A percentile compares a stretch with the other conserved stretches of the same genome.
phyloP scores from a whole-genome alignment of 2,329 filamentous ascomycete species.

The Purpureocillium lavendulum region DNA sequence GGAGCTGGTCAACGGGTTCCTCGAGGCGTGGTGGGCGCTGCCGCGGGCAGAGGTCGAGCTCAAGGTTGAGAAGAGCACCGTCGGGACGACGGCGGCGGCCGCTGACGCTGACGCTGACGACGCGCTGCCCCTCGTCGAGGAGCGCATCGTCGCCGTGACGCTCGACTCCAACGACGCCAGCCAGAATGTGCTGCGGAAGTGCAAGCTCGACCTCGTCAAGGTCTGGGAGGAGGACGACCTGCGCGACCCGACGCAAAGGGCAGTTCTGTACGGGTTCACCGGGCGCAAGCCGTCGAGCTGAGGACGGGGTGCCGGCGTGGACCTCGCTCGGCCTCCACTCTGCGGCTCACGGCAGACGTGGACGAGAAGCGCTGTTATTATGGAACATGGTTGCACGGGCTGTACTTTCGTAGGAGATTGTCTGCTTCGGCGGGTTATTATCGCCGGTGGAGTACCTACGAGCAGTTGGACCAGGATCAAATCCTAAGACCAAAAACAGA shows the following conservation, averaged over 20 bases:
- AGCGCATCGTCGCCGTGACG: constrained; percentile 38
- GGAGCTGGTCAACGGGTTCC: constrained; percentile 42
- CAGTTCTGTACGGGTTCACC: constrained; percentile 16
- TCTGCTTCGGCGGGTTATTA: too few relatives aligned
- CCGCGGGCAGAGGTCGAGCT: constrained; percentile 35
- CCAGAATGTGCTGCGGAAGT: constrained; percentile 37
- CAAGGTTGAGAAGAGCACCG: constrained; percentile 30
- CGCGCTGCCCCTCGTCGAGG: constrained; percentile 13
- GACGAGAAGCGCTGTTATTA: too few relatives aligned
- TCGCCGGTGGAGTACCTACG: too few relatives aligned
- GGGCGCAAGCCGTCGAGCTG: background rate
- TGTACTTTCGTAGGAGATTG: too few relatives aligned
- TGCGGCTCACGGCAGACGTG: too few relatives aligned
- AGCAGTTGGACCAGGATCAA: too few relatives aligned
- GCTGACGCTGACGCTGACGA: constrained; percentile 18
- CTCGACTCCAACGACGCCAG: constrained; percentile 43
- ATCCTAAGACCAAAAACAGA: too few relatives aligned
- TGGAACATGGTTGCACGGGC: too few relatives aligned
- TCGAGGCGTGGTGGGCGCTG: constrained; percentile 39
- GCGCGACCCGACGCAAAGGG: constrained; percentile 8
- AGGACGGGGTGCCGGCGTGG: too few relatives aligned
- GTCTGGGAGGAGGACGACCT: constrained; percentile 23
- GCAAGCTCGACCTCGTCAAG: constrained; percentile 41
- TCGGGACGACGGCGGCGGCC: constrained; percentile 7
- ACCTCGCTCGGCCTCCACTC: too few relatives aligned